Base-by-base conservation (phyloP, 176 grass and related monocot genomes). In the Triticum urartu region DNA sequence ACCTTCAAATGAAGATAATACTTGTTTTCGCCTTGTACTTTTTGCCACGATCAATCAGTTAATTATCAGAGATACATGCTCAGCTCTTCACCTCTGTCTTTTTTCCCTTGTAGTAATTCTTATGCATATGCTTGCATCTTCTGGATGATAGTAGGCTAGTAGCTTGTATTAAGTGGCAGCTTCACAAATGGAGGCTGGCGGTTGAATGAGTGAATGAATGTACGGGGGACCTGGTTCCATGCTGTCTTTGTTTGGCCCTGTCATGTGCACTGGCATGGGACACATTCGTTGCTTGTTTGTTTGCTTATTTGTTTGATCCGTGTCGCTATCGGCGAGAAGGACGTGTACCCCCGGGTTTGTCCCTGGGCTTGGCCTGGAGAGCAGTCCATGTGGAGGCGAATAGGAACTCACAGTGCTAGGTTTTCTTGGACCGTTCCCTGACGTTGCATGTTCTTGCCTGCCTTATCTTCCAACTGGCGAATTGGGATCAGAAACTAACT, bases 1-100 rank as follows among this genome's bases (percentile, higher is more conserved):
- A 91, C 86, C 71, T 77, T 85, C 30, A 88, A 88, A 91, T 72
- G 86, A 91, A 88, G 82, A 91, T 85, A 81, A 85, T 88, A 88
- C 70, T 54, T 80, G 82, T 88, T 84, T 77, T 61, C 61, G 69
- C 69, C 60, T 17, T 84, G 77, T 88, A 73, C 47, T 85, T 84
- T 84, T 84, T 13, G 69, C 38, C 21, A 14, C n/a, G 21, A 75
- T 76, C 38, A 35, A 75, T 76, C 28, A 28, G 50, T 76, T 84
- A 39, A 68, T 74, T 75, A 70, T 77, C 58, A 58, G 28, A 50
- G 36, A 72, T 76, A 54, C 63, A 85, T 64, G 77, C 64, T 65
- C 62, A 30, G 28, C 2, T 30, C 28, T 30, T 30, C 28, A 30
- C 28, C 28, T 30, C 2, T 30, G 28, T 30, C 28, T 30, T 30